A percentile compares a stretch with the other conserved stretches of the same genome.
Conservation (phyloP, 768 basidiomycete genomes). For the Infundibulicybe gibba region DNA sequence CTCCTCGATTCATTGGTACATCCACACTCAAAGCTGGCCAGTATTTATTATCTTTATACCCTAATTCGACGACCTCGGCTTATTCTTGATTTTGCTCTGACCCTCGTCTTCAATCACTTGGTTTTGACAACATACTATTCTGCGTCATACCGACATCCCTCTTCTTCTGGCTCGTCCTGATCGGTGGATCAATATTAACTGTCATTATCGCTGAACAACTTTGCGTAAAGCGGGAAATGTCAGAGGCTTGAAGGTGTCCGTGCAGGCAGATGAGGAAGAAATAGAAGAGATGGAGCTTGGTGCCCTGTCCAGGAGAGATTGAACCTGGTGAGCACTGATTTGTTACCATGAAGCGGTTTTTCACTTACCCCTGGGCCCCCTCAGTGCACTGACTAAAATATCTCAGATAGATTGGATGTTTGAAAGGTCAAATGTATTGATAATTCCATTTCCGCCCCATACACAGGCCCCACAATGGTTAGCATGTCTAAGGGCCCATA, state of each 20-base stretch:
- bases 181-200: slow-evolving; percentile 65
- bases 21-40: slow-evolving; percentile 11
- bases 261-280: slow-evolving; percentile 53
- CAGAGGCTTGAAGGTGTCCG: slow-evolving; percentile 61
- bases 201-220: slow-evolving; percentile 87
- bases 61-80: slow-evolving; percentile 89
- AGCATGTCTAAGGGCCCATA: too few relatives aligned
- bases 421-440: too few relatives aligned
- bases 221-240: slow-evolving; percentile 88
- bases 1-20: slow-evolving; percentile 1
- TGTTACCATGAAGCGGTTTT: too few relatives aligned
- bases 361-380: too few relatives aligned
- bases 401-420: too few relatives aligned
- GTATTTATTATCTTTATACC: slow-evolving; percentile 79
- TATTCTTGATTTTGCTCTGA: slow-evolving; percentile 92
- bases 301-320: slow-evolving; percentile 37
- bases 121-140: slow-evolving; percentile 94
- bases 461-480: too few relatives aligned
- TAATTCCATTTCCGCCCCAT: too few relatives aligned
- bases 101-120: slow-evolving; percentile 87
- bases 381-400: too few relatives aligned
- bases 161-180: slow-evolving; percentile 88
- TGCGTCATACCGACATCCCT: slow-evolving; percentile 79
- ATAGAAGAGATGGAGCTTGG: slow-evolving; percentile 61
- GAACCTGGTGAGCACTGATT: too few relatives aligned